Conservation (phyloP, 495 filamentous ascomycete genomes). For the Endocarpon pusillum region DNA sequence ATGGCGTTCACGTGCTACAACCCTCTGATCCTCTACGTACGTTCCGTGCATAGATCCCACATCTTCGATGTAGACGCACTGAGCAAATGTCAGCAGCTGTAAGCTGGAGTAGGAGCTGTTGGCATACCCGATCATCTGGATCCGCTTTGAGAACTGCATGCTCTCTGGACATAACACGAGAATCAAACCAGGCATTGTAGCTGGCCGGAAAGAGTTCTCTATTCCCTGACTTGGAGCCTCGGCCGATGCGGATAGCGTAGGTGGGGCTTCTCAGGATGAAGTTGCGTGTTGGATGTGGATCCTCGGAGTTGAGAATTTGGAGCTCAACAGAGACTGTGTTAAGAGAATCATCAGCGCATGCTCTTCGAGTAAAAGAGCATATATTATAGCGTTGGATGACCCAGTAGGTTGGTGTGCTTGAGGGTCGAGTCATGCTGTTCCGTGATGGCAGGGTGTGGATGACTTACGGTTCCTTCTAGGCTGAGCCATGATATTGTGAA, state of each 20-base stretch:
- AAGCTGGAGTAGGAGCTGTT: neutral
- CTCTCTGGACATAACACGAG: slow-evolving; percentile 61
- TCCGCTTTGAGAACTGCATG: slow-evolving; percentile 46
- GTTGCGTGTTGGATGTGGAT: slow-evolving; percentile 14
- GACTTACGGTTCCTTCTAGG: too few species aligned
- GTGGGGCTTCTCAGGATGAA: slow-evolving; percentile 15
- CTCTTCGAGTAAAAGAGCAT: too few species aligned
- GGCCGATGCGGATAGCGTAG: slow-evolving; percentile 29
- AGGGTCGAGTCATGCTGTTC: too few species aligned
- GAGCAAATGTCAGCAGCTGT: slow-evolving; percentile 10
- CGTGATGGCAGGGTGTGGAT: too few species aligned
- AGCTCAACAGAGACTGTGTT: slow-evolving; percentile 17
- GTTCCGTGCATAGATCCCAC: slow-evolving; percentile 42
- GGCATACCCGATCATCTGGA: slow-evolving; percentile 25
- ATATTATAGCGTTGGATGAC: neutral
- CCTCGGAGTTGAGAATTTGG: slow-evolving; percentile 8
- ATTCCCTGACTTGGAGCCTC: slow-evolving; percentile 38
- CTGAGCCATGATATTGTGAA: too few species aligned
- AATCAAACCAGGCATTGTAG: slow-evolving; percentile 63
- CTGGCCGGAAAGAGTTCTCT: slow-evolving; percentile 31
- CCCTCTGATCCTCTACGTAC: slow-evolving; percentile 26
- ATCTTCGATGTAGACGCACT: slow-evolving; percentile 30
- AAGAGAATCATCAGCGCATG: neutral
- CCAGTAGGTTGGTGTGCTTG: neutral
- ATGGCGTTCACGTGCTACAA: slow-evolving; percentile 19